Evolutionary conservation across 1,284 basidiomycete genomes (phyloP), one percentile per base, ranked within the genome.

Genomic region (Papiliotrema nemorosa): DNA sequence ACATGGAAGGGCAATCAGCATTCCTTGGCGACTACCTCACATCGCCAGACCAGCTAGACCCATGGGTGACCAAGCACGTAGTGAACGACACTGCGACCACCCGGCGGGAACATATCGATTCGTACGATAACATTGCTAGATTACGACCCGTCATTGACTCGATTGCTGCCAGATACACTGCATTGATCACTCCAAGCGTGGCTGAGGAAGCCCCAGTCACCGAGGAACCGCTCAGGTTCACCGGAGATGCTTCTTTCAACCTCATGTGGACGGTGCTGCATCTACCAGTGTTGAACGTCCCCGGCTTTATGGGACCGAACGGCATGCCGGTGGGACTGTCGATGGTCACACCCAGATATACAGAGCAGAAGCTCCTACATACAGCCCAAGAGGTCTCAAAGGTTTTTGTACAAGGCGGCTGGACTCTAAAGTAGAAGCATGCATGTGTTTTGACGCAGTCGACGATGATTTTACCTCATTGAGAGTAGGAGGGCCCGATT

Each of bases 261-360:
- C 44, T 56, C 4, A 57, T 64, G 57, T 66, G 64, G 64, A 64
- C 64, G 5, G 57, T 60, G 14, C 43, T 66, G 14, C 62, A 64
- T 39, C 34, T 58, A 2, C 64, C 64, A 0, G 59, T 63, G 7
- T 26, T 66, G 46, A 66, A 64, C 35, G 49, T 66, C 3, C 64
- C 64, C 1, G 60, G 60, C 2, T 60, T 64, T 35, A 53, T 49
- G 3, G 63, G 59, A 5, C 53, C 47, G 1, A 55, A 55, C 34
- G 60, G 62, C 16, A 36, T 66, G 52, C 64, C 64, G 1, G 44
- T 66, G 4, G 64, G 64, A 7, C 38, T 66, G 22, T 59, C 62
- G 9, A 38, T 66, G 21, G 57, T 66, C 3, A 46, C 44, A 1
- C 52, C 60, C 18, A 34, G 64, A 36, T 61, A 60, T 40, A 42